Conservation (phyloP, 1,139 yeast species). For the Geotrichum bryndzae region DNA sequence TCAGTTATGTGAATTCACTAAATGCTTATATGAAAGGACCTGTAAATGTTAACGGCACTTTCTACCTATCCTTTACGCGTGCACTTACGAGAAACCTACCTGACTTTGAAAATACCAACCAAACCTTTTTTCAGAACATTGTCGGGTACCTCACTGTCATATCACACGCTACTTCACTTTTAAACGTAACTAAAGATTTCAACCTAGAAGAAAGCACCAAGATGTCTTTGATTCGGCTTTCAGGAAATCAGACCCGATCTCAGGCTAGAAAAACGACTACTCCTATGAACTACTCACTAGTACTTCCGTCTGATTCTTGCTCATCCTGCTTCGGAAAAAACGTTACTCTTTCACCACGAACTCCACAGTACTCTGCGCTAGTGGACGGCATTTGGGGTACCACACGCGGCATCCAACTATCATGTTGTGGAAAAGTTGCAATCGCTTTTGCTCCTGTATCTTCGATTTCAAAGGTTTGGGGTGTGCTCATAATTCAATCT, state of each 20-base stretch:
- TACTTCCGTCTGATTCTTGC: constrained; percentile 18
- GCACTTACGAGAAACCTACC: constrained; percentile 18
- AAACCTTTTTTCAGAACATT: constrained; percentile 3
- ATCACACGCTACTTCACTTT: constrained; percentile 52
- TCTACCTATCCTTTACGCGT: constrained; percentile 26
- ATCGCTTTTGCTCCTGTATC: constrained; percentile 61
- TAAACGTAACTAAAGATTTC: constrained; percentile 45
- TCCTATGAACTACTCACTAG: constrained; percentile 23
- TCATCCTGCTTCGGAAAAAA: constrained; percentile 20
- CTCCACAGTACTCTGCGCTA: constrained; percentile 32
- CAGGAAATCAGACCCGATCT: constrained; percentile 9
- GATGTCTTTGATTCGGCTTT: constrained; percentile 27
- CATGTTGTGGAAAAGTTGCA: constrained; percentile 48
- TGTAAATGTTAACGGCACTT: constrained; percentile 16
- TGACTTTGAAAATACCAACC: constrained; percentile 7
- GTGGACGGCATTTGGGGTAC: constrained; percentile 45
- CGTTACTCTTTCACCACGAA: constrained; percentile 19
- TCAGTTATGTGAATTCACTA: constrained; percentile 1
- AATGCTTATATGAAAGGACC: constrained; percentile 15
- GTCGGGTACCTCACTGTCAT: constrained; percentile 65
- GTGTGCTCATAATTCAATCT: constrained; percentile 63
- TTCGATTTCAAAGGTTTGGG: constrained; percentile 55
- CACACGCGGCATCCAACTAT: constrained; percentile 40
- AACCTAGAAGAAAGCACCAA: constrained; percentile 38
- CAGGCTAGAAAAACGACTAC: constrained; percentile 9